A percentile compares a stretch with the other conserved stretches of the same genome.
phyloP scores from a whole-genome alignment of 2,329 filamentous ascomycete species.

The Trichoderma endophyticum region DNA sequence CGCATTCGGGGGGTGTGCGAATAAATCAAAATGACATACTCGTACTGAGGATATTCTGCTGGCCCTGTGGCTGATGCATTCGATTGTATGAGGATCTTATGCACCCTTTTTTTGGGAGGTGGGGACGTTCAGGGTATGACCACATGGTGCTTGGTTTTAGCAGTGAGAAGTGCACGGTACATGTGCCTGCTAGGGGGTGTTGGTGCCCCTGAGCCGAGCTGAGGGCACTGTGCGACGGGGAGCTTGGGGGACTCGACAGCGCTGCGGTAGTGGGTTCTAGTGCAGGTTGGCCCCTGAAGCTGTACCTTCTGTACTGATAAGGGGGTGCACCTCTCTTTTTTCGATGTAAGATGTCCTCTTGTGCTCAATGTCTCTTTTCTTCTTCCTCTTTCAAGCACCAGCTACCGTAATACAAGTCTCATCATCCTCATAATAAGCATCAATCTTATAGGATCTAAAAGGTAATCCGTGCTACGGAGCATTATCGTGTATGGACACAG shows the following conservation, averaged over 20 bases:
- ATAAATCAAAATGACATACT: not conserved
- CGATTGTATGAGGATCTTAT: not conserved
- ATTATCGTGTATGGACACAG: not conserved
- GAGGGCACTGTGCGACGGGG: not conserved
- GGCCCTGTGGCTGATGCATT: not conserved
- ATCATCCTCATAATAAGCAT: not conserved
- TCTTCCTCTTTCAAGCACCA: not conserved
- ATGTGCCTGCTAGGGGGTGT: not conserved
- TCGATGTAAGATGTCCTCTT: not conserved
- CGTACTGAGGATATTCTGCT: not conserved
- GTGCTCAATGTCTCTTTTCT: not conserved
- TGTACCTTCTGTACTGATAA: not conserved
- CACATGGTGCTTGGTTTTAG: not conserved
- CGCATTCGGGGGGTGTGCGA: conserved; percentile 14
- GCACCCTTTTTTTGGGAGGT: not conserved
- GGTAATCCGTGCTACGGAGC: not conserved
- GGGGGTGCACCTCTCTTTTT: not conserved
- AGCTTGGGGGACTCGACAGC: not conserved
- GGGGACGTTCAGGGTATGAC: not conserved
- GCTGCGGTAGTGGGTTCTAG: not conserved
- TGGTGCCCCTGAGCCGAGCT: conserved; percentile 2
- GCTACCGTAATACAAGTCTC: not conserved
- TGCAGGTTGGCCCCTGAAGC: not conserved
- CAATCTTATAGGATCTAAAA: no score
- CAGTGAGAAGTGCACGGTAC: not conserved